phyloP scores from a whole-genome alignment of 352 stramenopile genomes.

The Pythium pyrilobum region DNA sequence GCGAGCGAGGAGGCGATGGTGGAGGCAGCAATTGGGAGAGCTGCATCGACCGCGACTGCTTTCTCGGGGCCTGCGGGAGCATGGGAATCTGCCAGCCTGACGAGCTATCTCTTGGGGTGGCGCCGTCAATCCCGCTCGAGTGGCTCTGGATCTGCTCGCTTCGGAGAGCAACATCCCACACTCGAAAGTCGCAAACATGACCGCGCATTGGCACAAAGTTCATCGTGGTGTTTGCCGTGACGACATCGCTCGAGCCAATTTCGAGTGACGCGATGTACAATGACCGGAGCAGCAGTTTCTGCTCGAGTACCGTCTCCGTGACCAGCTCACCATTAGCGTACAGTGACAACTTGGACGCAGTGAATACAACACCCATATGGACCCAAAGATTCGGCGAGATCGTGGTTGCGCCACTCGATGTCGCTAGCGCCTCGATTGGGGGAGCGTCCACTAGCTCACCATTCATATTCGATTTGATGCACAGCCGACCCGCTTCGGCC shows the following conservation, averaged over 20 bases:
- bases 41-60: not conserved
- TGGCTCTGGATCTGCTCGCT: conserved; percentile 53
- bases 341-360: conserved; percentile 26
- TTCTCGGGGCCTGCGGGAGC: conserved; percentile 20
- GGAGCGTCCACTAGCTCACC: not conserved
- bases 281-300: conserved; percentile 1
- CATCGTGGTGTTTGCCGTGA: too few relatives aligned
- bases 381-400: conserved; percentile 21
- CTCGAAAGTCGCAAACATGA: conserved; percentile 49
- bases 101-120: conserved; percentile 6
- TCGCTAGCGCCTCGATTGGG: not conserved
- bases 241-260: not conserved
- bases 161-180: conserved; percentile 58
- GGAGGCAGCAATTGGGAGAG: conserved; percentile 17
- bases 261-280: conserved; percentile 10
- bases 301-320: not conserved
- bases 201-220: conserved; percentile 19
- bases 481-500: not conserved
- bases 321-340: conserved; percentile 37
- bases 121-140: conserved; percentile 35
- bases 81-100: conserved; percentile 6
- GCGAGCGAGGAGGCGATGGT: conserved; percentile 23
- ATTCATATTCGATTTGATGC: not conserved
- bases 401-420: not conserved
- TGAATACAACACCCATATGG: conserved; percentile 49